Percentiles rank a stretch among this genome's conserved stretches.
Evolutionary conservation across 2,329 filamentous ascomycete genomes (phyloP).

Genomic region (Furcasterigmium furcatum): DNA sequence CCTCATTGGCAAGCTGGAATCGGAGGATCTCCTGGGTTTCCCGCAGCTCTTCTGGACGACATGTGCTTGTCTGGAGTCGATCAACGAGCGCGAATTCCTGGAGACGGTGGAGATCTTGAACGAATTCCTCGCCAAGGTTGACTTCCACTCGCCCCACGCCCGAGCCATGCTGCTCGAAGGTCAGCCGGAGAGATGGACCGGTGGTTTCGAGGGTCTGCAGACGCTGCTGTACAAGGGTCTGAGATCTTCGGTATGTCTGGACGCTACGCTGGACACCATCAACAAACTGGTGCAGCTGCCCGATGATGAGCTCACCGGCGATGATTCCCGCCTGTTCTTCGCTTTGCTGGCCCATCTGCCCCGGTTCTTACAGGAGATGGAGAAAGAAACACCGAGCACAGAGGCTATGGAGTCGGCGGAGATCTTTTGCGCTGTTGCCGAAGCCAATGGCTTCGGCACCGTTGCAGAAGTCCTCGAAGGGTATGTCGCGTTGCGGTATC

Average conservation of each 20-base stretch:
- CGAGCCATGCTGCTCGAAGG: slow-evolving; percentile 71
- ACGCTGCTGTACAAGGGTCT: slow-evolving; percentile 87
- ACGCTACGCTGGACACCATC: slow-evolving; percentile 72
- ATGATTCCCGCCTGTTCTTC: slow-evolving; percentile 79
- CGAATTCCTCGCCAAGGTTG: slow-evolving; percentile 77
- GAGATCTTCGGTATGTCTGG: slow-evolving; percentile 79
- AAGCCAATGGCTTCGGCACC: slow-evolving; percentile 64
- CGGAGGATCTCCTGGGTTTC: slow-evolving; percentile 78
- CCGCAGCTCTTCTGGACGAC: slow-evolving; percentile 98
- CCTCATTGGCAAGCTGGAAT: slow-evolving; percentile 80
- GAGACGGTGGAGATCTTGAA: slow-evolving; percentile 91
- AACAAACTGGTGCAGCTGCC: slow-evolving; percentile 77
- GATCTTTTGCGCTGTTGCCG: slow-evolving; percentile 68
- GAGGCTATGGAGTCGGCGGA: slow-evolving; percentile 61
- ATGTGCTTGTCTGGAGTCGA: slow-evolving; percentile 92
- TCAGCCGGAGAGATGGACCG: slow-evolving; percentile 85
- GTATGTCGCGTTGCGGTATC: slow-evolving; percentile 66
- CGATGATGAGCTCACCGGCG: slow-evolving; percentile 76
- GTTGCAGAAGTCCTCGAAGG: slow-evolving; percentile 68
- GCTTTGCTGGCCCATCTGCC: slow-evolving; percentile 90
- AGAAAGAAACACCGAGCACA: slow-evolving; percentile 55
- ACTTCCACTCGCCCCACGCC: slow-evolving; percentile 69
- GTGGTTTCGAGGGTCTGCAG: slow-evolving; percentile 81
- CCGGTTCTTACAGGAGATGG: slow-evolving; percentile 76
- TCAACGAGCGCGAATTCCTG: slow-evolving; percentile 92